Evolutionary conservation across 345 rosid genomes (phyloP), one percentile per base, ranked within the genome.

Genomic region (Populus pruinosa): DNA sequence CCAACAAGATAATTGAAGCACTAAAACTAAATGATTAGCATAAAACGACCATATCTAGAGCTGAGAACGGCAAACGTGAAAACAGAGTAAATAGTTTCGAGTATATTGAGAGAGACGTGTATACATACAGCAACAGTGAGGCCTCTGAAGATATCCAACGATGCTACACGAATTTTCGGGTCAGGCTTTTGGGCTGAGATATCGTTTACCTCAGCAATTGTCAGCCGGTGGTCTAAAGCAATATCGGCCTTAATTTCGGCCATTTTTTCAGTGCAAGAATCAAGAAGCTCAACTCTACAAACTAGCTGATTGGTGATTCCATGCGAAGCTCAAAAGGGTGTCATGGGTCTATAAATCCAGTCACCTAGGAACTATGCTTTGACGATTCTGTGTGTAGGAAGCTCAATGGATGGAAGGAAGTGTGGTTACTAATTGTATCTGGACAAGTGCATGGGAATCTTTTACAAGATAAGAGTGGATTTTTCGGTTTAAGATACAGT

Each of bases 131-230:
- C 97, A 16, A 94, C 98, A 11, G 97, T 89, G 67, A 94, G 94
- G 75, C 98, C 98, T 59, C 98, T 86, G 82, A 94, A 94, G 86
- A 93, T 84, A 83, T 94, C 98, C 21, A 94, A 88, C 7, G 98
- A 89, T 79, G 88, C 91, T 18, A 94, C 80, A 18, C 91, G 93
- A 80, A 72, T 84, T 49, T 71, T 47, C 70, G 75, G 84, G 25
- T 35, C 73, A 5, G 78, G 73, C 70, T 63, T 76, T 3, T 41
- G 85, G 71, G 72, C 73, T 9, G 92, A 71, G 59, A 12, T 41
- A 62, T 59, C 33, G 62, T 81, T 38, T 53, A 84, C 86, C n/a
- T 83, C 63, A 36, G 84, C 63, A 14, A 87, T 43, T 77, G 74
- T 66, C 56, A 92, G 82, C 2, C 74, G 82, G 76, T 79, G 86